Conservation (phyloP, 345 rosid species). For the Populus deltoides region DNA sequence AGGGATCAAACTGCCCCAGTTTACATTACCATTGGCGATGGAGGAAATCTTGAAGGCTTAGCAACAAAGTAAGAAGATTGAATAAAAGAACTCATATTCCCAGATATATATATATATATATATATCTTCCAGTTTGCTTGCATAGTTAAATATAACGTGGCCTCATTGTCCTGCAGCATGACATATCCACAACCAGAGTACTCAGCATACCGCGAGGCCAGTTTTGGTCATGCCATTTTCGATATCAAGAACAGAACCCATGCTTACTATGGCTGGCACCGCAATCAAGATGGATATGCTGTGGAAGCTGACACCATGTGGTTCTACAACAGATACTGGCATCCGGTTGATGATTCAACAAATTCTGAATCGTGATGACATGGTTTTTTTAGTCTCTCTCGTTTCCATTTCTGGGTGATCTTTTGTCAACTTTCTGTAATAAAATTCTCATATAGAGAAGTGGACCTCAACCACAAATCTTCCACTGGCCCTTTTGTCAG, state of each 20-base stretch:
- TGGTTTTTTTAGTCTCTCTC: neutral
- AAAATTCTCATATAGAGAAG: neutral
- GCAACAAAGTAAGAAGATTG: slow-evolving; percentile 55
- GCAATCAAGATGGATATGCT: slow-evolving; percentile 77
- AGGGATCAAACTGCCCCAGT: slow-evolving; percentile 70
- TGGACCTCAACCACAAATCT: neutral
- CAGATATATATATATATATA: no score
- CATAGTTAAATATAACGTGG: neutral
- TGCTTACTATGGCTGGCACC: slow-evolving; percentile 75
- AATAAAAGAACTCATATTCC: neutral
- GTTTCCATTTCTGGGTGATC: neutral
- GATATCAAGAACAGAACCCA: slow-evolving; percentile 82
- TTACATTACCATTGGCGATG: slow-evolving; percentile 82
- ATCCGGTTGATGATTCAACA: slow-evolving; percentile 56
- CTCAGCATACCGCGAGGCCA: slow-evolving; percentile 88
- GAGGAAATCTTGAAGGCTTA: slow-evolving; percentile 85
- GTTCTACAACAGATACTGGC: slow-evolving; percentile 75
- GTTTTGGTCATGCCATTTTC: slow-evolving; percentile 85
- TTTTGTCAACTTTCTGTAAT: neutral
- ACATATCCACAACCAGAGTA: slow-evolving; percentile 81
- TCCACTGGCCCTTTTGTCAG: neutral
- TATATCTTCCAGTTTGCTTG: neutral
- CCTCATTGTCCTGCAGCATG: slow-evolving; percentile 50
- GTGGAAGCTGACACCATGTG: slow-evolving; percentile 81
- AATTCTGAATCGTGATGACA: neutral